Evolutionary conservation across 345 rosid species (phyloP).

Genomic region (Populus tremula): DNA sequence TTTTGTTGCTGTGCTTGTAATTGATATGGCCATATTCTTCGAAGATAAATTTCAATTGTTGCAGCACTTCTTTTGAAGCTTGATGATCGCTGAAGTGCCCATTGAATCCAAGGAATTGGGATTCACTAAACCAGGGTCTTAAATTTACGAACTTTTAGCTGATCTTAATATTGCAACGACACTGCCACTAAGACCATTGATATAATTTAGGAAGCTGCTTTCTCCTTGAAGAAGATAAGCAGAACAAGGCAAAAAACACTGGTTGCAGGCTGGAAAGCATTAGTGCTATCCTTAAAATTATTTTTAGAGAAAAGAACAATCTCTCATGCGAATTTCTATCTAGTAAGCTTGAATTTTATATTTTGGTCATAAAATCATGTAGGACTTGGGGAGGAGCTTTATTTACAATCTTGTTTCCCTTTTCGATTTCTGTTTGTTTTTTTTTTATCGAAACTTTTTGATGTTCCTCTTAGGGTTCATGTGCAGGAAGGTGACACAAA

Average conservation of each 20-base stretch:
- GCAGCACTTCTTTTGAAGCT: constrained; percentile 89
- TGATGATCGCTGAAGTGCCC: constrained; percentile 78
- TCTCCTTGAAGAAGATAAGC: constrained; percentile 76
- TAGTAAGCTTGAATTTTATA: constrained; percentile 53
- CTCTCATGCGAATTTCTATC: constrained; percentile 62
- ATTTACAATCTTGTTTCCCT: background rate
- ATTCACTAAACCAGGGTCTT: constrained; percentile 87
- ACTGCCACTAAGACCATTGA: constrained; percentile 71
- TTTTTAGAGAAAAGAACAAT: constrained; percentile 61
- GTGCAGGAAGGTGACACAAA: constrained; percentile 64
- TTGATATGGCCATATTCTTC: background rate
- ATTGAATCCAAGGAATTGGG: constrained; percentile 74
- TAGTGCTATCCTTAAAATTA: constrained; percentile 61
- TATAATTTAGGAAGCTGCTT: constrained; percentile 69
- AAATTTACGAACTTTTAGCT: constrained; percentile 73
- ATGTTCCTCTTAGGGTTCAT: constrained; percentile 63
- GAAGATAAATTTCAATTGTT: constrained; percentile 21
- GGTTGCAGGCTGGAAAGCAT: constrained; percentile 75
- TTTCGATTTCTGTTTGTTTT: background rate
- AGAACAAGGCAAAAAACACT: constrained; percentile 40
- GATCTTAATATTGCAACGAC: constrained; percentile 74
- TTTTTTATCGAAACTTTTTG: constrained; percentile 5
- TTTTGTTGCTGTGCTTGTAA: background rate
- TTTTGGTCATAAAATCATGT: constrained; percentile 3
- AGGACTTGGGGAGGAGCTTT: background rate